Evolutionary conservation across 805 yeast species (phyloP).

Genomic region (Priceomyces haplophilus): DNA sequence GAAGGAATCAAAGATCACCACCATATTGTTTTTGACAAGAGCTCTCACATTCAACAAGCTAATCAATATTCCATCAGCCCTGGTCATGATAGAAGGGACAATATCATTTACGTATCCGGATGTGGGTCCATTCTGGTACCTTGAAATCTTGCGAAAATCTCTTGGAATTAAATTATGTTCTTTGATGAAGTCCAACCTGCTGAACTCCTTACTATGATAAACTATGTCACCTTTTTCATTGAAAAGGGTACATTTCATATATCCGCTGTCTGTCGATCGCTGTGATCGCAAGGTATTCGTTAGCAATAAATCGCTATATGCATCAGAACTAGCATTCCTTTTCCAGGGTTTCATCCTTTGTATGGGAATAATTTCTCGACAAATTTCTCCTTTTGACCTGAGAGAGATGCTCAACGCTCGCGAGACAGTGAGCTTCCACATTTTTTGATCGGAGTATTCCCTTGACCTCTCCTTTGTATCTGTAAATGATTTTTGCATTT

Average conservation of each 20-base stretch:
- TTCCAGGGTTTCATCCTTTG: not conserved
- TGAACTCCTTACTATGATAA: constrained; percentile 44
- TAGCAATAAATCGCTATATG: constrained; percentile 16
- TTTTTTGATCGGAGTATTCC: not conserved
- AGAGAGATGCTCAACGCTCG: not conserved
- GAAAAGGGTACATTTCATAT: constrained; percentile 49
- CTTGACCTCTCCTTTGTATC: no score
- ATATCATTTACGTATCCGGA: constrained; percentile 38
- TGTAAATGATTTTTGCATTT: no score
- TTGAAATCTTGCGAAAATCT: constrained; percentile 54
- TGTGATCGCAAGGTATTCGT: constrained; percentile 18
- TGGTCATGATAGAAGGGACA: constrained; percentile 53
- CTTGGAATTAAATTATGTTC: constrained; percentile 50
- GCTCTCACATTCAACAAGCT: constrained; percentile 51
- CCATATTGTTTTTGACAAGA: constrained; percentile 49
- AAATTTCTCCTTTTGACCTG: not conserved
- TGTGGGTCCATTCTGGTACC: constrained; percentile 16
- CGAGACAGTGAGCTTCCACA: not conserved
- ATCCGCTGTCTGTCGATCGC: constrained; percentile 26
- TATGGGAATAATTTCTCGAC: not conserved
- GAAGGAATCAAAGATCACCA: constrained; percentile 43
- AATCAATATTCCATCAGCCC: constrained; percentile 46
- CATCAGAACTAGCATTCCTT: constrained; percentile 1
- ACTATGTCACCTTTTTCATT: constrained; percentile 43
- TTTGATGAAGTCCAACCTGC: constrained; percentile 41